Evolutionary conservation across 2,329 filamentous ascomycete species (phyloP).

Genomic region (Sporothrix sp.): DNA sequence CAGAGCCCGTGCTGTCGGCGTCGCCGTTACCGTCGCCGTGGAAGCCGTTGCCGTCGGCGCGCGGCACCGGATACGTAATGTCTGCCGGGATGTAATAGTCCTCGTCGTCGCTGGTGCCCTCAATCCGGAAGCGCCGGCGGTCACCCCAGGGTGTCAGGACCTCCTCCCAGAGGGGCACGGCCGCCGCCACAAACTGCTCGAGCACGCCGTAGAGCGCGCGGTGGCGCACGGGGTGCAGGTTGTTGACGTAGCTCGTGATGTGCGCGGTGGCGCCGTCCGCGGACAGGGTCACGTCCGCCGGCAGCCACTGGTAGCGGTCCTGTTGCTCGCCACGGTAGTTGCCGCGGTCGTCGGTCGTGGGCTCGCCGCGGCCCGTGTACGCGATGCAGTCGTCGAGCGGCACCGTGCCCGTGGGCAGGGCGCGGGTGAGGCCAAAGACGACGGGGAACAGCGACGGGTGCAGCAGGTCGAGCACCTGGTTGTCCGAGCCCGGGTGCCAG

Average conservation of each 20-base stretch:
- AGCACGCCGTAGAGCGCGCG: conserved; percentile 26
- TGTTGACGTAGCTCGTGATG: conserved; percentile 38
- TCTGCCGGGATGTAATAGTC: conserved; percentile 14
- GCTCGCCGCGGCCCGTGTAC: conserved; percentile 20
- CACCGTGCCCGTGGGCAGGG: conserved; percentile 27
- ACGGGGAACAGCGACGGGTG: conserved; percentile 51
- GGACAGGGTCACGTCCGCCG: conserved; percentile 27
- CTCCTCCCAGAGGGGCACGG: conserved; percentile 34
- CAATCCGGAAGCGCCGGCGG: conserved; percentile 4
- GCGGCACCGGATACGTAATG: conserved; percentile 2
- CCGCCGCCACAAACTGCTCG: conserved; percentile 27
- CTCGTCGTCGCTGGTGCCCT: conserved; percentile 3
- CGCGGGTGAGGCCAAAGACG: conserved; percentile 28
- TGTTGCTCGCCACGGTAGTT: not conserved
- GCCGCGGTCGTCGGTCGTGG: not conserved
- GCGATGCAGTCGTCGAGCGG: conserved; percentile 20
- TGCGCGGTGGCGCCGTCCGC: conserved; percentile 18
- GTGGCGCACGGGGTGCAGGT: conserved; percentile 31
- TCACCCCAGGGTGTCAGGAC: conserved; percentile 11
- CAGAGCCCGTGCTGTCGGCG: conserved; percentile 5
- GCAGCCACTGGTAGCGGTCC: conserved; percentile 26
- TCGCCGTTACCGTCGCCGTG: conserved; percentile 2
- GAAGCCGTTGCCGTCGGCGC: not conserved
- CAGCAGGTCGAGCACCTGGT: conserved; percentile 47
- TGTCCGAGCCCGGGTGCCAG: conserved; percentile 46